Evolutionary conservation across 331 rosid species (phyloP).

Genomic region (Ulmus americana): DNA sequence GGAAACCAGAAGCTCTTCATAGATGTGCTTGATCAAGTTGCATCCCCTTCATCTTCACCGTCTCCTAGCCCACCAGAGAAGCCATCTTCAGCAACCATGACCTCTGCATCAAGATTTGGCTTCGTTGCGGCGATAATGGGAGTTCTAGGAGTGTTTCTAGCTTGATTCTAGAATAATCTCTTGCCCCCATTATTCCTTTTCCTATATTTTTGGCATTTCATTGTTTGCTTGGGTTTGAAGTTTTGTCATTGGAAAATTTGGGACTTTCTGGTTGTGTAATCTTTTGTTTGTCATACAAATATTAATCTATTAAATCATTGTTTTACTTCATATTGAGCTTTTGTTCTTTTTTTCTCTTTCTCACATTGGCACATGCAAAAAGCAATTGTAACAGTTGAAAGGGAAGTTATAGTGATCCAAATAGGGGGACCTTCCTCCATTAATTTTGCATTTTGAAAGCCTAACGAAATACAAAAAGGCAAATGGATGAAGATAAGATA

Average conservation of each 20-base stretch:
- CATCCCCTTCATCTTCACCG: neutral
- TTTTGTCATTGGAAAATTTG: too few species aligned
- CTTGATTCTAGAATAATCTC: neutral
- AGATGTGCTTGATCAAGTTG: constrained; percentile 17
- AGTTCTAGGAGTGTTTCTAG: neutral
- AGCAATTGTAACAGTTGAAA: neutral
- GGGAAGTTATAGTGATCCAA: neutral
- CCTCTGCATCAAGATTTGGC: neutral
- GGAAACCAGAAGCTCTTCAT: constrained; percentile 35
- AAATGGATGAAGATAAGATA: neutral
- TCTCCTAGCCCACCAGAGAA: neutral
- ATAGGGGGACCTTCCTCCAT: neutral
- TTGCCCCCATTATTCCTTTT: neutral
- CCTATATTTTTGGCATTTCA: neutral
- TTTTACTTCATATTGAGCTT: neutral
- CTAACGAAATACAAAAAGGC: neutral
- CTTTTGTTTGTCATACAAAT: too few species aligned
- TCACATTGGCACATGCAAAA: neutral
- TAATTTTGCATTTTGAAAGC: neutral
- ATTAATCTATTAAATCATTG: neutral
- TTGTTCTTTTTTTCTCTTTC: neutral
- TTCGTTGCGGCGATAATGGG: neutral
- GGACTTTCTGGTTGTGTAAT: too few species aligned
- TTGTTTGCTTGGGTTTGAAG: neutral
- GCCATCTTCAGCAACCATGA: neutral